phyloP scores from a whole-genome alignment of 2,329 filamentous ascomycete genomes.

The Pyrenophora seminiperda region DNA sequence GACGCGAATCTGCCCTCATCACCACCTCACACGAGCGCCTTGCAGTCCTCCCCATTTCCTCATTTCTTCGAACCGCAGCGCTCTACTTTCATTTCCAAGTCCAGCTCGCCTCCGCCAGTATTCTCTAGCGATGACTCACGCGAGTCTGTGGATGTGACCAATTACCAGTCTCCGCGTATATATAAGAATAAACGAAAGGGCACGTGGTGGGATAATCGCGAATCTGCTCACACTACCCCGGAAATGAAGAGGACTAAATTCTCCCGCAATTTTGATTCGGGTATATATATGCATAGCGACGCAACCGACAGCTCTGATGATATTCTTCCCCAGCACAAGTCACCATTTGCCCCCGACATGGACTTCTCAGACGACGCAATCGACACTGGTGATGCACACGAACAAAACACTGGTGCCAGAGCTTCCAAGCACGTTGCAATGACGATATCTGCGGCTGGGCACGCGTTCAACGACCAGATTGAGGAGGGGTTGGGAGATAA shows the following conservation, averaged over 20 bases:
- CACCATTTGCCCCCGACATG: constrained; percentile 18
- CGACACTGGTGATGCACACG: background rate
- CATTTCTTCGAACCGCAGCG: constrained; percentile 32
- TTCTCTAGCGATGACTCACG: constrained; percentile 44
- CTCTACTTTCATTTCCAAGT: constrained; percentile 32
- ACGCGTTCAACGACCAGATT: constrained; percentile 19
- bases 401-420: background rate
- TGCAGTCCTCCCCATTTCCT: constrained; percentile 26
- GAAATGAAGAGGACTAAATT: constrained; percentile 37
- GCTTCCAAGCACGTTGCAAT: background rate
- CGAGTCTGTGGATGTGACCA: constrained; percentile 36
- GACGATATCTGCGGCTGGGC: constrained; percentile 13
- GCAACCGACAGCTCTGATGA: constrained; percentile 24
- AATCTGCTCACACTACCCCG: constrained; percentile 19
- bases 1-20: constrained; percentile 32
- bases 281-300: constrained; percentile 42
- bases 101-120: constrained; percentile 39
- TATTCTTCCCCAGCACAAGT: constrained; percentile 18
- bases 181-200: constrained; percentile 42
- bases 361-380: constrained; percentile 8
- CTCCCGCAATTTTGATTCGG: constrained; percentile 40
- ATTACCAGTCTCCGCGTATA: constrained; percentile 41
- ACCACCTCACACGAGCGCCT: constrained; percentile 29
- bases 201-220: constrained; percentile 37
- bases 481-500: constrained; percentile 23